A percentile compares a stretch with the other conserved stretches of the same genome.
Evolutionary conservation across 257 asterid species (phyloP).

Genomic region (Echium plantagineum): DNA sequence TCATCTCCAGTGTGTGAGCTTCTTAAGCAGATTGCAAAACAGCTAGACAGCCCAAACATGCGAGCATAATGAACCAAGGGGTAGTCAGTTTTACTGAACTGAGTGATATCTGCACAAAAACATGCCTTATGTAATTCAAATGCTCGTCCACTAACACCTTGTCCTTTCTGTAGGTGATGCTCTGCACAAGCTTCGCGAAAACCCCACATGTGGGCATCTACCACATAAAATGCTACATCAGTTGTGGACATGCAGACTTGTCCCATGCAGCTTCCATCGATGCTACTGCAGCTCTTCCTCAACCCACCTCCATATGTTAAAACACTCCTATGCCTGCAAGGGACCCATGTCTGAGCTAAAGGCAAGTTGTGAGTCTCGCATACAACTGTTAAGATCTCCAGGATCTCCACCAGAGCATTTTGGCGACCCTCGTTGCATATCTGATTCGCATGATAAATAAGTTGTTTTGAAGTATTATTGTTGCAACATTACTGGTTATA

Average conservation of each 20-base stretch:
- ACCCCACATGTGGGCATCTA: slow-evolving; percentile 85
- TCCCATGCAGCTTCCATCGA: slow-evolving; percentile 95
- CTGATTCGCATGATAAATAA: slow-evolving; percentile 29
- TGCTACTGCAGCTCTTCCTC: slow-evolving; percentile 83
- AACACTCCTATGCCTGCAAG: slow-evolving; percentile 74
- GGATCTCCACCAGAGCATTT: slow-evolving; percentile 37
- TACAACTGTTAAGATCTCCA: slow-evolving; percentile 76
- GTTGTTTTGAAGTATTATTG: slow-evolving; percentile 7
- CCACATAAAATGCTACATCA: slow-evolving; percentile 70
- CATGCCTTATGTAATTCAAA: slow-evolving; percentile 47
- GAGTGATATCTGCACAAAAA: slow-evolving; percentile 60
- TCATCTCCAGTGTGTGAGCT: slow-evolving; percentile 79
- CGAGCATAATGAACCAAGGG: slow-evolving; percentile 94
- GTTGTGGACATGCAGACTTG: slow-evolving; percentile 84
- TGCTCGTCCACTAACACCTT: slow-evolving; percentile 91
- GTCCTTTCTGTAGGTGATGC: slow-evolving; percentile 85
- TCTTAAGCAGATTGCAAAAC: slow-evolving; percentile 69
- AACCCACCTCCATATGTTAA: slow-evolving; percentile 77
- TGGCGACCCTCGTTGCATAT: slow-evolving; percentile 90
- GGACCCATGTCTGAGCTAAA: slow-evolving; percentile 96
- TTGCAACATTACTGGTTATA: not conserved
- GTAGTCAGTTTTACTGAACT: slow-evolving; percentile 72
- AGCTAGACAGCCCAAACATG: slow-evolving; percentile 55
- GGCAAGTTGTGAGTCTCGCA: slow-evolving; percentile 84
- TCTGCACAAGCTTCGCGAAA: slow-evolving; percentile 85